phyloP scores from a whole-genome alignment of 768 basidiomycete genomes.

The Cystobasidium ongulense region DNA sequence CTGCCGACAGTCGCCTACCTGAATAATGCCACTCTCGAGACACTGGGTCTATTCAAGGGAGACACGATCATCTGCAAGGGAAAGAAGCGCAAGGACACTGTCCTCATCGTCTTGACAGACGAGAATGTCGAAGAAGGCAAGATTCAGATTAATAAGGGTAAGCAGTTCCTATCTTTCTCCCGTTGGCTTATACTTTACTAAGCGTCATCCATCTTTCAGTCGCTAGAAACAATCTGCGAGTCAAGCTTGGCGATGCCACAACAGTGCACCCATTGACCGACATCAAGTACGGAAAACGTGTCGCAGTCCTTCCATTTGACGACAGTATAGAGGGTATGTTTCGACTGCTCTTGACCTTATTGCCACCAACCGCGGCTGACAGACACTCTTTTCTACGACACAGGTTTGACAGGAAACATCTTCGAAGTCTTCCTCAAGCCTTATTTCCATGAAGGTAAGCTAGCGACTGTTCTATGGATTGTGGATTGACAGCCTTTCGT shows the following conservation, averaged over 20 bases:
- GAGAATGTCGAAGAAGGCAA: slow-evolving; percentile 97
- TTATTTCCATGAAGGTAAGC: slow-evolving; percentile 74
- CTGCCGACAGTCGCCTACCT: slow-evolving; percentile 70
- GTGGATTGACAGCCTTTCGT: too few species aligned
- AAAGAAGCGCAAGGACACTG: slow-evolving; percentile 86
- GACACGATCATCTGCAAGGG: slow-evolving; percentile 73
- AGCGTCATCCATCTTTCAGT: slow-evolving; percentile 50
- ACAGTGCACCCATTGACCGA: slow-evolving; percentile 92
- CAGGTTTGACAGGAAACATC: slow-evolving; percentile 80
- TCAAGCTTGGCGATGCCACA: slow-evolving; percentile 93
- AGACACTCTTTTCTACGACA: background rate
- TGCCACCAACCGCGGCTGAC: background rate
- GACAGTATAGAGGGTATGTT: slow-evolving; percentile 82
- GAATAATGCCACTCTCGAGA: slow-evolving; percentile 94
- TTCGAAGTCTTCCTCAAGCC: slow-evolving; percentile 98
- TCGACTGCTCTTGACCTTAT: background rate
- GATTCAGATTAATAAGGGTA: slow-evolving; percentile 90
- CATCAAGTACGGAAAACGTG: slow-evolving; percentile 97
- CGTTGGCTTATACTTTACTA: background rate
- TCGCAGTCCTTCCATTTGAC: slow-evolving; percentile 94
- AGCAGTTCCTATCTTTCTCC: slow-evolving; percentile 11
- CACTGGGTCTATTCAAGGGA: slow-evolving; percentile 83
- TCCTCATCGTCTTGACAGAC: slow-evolving; percentile 88
- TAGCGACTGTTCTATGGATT: slow-evolving; percentile 49
- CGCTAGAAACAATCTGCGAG: slow-evolving; percentile 95